Conservation (phyloP, 1,284 basidiomycete species). For the Ceratobasidium sp. region DNA sequence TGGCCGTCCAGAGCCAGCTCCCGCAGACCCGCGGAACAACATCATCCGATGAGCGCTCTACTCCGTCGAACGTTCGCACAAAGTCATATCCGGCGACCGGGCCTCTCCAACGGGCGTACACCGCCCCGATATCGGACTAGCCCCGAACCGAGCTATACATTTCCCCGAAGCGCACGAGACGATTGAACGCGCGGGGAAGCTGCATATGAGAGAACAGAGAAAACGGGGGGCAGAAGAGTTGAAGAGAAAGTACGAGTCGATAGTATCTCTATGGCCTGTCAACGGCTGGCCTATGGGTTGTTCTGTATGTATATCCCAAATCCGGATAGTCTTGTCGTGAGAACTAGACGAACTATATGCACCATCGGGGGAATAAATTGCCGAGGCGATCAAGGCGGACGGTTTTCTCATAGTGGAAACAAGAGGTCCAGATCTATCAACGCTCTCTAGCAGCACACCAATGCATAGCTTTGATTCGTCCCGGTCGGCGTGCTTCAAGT, state of each 20-base stretch:
- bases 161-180: constrained; percentile 92
- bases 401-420: too few species aligned
- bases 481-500: too few species aligned
- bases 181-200: constrained; percentile 90
- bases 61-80: constrained; percentile 74
- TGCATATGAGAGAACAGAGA: constrained; percentile 81
- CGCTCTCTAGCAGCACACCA: too few species aligned
- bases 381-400: too few species aligned
- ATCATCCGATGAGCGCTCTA: constrained; percentile 83
- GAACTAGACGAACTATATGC: too few species aligned
- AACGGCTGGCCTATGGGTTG: too few species aligned
- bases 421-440: too few species aligned
- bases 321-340: too few species aligned
- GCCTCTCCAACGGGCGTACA: constrained; percentile 83
- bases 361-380: too few species aligned
- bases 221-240: constrained; percentile 76
- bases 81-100: constrained; percentile 55
- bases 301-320: too few species aligned
- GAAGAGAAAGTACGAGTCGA: constrained; percentile 78
- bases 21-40: constrained; percentile 74
- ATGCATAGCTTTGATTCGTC: too few species aligned
- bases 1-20: constrained; percentile 22
- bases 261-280: too few species aligned
- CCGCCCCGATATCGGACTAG: constrained; percentile 78
- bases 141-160: constrained; percentile 81